Evolutionary conservation across 176 grass and related monocot species (phyloP).

Genomic region (Carex parvula): DNA sequence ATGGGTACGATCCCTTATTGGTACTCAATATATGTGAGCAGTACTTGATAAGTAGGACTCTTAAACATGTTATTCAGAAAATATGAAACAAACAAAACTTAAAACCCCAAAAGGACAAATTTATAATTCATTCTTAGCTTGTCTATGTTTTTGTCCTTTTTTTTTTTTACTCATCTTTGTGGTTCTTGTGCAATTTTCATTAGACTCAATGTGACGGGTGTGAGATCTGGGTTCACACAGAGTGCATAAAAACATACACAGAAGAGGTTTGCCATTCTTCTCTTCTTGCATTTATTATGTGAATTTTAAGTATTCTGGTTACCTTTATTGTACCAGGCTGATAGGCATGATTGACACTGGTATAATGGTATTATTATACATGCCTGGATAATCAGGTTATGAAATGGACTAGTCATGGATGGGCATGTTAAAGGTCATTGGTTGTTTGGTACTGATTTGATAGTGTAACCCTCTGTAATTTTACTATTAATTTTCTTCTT

Average conservation of each 20-base stretch:
- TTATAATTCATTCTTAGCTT: background rate
- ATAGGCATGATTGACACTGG: background rate
- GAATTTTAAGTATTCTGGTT: background rate
- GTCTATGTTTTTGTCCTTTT: background rate
- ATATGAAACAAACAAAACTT: background rate
- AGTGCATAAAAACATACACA: constrained; percentile 60
- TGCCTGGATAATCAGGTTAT: background rate
- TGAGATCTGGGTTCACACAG: constrained; percentile 89
- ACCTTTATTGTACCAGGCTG: background rate
- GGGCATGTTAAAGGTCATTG: constrained; percentile 5
- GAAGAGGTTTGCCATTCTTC: constrained; percentile 51
- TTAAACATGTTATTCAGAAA: background rate
- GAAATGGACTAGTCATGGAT: background rate
- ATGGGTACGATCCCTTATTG: background rate
- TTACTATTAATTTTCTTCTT: constrained; percentile 22
- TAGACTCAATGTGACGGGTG: constrained; percentile 92
- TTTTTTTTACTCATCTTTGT: background rate
- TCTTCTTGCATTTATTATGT: background rate
- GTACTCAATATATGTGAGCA: background rate
- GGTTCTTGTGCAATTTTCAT: background rate
- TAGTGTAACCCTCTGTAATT: background rate
- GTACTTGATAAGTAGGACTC: background rate
- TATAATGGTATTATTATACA: background rate
- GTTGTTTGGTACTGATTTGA: constrained; percentile 11
- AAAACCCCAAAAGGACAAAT: background rate